Evolutionary conservation across 2,329 filamentous ascomycete species (phyloP).

Genomic region (Epichloe aotearoae): DNA sequence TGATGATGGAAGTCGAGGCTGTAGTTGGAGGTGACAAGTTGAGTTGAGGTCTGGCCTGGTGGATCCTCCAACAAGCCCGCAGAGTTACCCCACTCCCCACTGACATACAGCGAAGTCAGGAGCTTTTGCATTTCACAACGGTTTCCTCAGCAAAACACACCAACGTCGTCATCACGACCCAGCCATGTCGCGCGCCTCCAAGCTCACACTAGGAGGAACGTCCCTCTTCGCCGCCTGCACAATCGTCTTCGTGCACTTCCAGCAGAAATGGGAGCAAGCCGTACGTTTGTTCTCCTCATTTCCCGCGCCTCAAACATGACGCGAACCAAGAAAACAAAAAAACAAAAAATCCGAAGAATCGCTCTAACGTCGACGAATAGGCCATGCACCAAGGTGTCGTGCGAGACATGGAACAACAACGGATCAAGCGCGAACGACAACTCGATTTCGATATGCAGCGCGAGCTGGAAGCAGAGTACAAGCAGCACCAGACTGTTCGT

Average conservation of each 20-base stretch:
- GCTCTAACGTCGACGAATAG: constrained; percentile 28
- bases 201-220: constrained; percentile 69
- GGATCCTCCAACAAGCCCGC: no score
- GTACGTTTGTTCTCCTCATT: constrained; percentile 36
- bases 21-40: neutral
- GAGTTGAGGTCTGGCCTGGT: neutral
- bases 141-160: neutral
- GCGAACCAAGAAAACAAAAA: no score
- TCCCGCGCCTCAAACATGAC: neutral
- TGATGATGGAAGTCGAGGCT: no score
- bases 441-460: constrained; percentile 90
- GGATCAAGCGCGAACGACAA: constrained; percentile 78
- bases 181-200: constrained; percentile 78
- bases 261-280: constrained; percentile 70
- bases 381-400: constrained; percentile 93
- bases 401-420: constrained; percentile 88
- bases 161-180: neutral
- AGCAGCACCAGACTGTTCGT: constrained; percentile 70
- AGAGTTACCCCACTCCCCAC: no score
- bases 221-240: constrained; percentile 64
- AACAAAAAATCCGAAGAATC: neutral
- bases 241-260: constrained; percentile 76
- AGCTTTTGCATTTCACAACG: no score
- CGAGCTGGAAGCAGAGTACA: constrained; percentile 76
- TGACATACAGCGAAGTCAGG: no score